Evolutionary conservation across 768 basidiomycete genomes (phyloP).

Genomic region (Tephrocybe sp.): DNA sequence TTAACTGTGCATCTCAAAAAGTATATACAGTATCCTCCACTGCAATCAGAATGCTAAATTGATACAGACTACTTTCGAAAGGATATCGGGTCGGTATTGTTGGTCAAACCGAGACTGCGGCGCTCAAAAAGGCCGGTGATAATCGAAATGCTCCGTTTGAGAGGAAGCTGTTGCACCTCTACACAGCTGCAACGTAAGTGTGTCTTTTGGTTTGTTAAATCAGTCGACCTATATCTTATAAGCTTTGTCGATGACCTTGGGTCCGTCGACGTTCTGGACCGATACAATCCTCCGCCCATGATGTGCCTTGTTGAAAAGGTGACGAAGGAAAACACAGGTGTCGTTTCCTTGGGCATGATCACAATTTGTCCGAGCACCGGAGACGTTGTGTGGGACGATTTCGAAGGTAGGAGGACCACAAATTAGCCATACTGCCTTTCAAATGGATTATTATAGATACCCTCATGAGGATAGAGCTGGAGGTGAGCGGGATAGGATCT

Average conservation of each 20-base stretch:
- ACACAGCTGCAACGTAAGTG: slow-evolving; percentile 85
- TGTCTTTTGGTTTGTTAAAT: not conserved
- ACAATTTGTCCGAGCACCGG: slow-evolving; percentile 86
- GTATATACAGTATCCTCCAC: slow-evolving; percentile 33
- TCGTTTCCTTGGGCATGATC: slow-evolving; percentile 67
- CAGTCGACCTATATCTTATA: not conserved
- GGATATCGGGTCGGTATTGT: slow-evolving; percentile 86
- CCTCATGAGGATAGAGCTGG: slow-evolving; percentile 85
- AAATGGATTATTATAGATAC: slow-evolving; percentile 48
- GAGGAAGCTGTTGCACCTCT: slow-evolving; percentile 73
- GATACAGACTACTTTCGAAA: slow-evolving; percentile 59
- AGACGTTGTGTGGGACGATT: slow-evolving; percentile 92
- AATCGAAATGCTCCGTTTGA: slow-evolving; percentile 74
- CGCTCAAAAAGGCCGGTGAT: slow-evolving; percentile 81
- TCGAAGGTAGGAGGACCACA: slow-evolving; percentile 53
- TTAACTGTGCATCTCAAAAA: slow-evolving; percentile 75
- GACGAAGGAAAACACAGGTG: slow-evolving; percentile 23
- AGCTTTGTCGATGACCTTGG: slow-evolving; percentile 86
- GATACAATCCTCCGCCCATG: slow-evolving; percentile 58
- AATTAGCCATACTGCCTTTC: not conserved
- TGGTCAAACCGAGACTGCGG: slow-evolving; percentile 83
- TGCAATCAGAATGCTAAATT: not conserved
- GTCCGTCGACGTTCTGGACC: slow-evolving; percentile 62
- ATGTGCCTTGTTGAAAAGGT: slow-evolving; percentile 75
- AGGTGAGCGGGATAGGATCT: slow-evolving; percentile 46